These are phyloP conservation scores for Talaromyces marneffei DNA, from an alignment of 2,329 filamentous ascomycete genomes.

Conservation along the genomic window DNA sequence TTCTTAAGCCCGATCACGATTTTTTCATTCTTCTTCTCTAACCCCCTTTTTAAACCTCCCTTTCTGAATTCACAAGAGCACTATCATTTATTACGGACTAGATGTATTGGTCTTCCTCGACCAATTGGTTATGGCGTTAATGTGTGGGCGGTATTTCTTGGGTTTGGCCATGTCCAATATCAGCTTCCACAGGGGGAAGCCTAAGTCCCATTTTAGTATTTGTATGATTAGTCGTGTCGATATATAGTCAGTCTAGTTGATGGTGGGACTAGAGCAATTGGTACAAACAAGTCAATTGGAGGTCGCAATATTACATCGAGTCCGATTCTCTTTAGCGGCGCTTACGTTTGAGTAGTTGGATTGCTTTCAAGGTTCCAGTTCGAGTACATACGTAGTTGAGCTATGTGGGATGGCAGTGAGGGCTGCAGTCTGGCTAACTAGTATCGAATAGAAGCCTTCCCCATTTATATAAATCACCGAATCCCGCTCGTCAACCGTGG, in stretches of 20 bases:
- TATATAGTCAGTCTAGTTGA: not conserved
- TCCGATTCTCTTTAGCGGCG: not conserved
- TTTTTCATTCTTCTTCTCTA: not conserved
- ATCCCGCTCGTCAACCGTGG: not conserved
- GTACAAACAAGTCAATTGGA: conserved; percentile 5
- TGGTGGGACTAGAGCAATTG: not conserved
- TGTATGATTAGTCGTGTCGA: conserved; percentile 11
- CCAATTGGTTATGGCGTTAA: conserved; percentile 6
- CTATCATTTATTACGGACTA: not conserved
- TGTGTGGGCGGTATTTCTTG: conserved; percentile 4
- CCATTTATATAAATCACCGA: not conserved
- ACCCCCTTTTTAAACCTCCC: not conserved
- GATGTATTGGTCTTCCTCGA: conserved; percentile 1
- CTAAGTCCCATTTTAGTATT: not conserved
- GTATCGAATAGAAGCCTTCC: not conserved
- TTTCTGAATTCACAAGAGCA: not conserved
- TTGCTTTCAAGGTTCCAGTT: not conserved
- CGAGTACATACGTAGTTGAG: too few species aligned
- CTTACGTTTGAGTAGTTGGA: not conserved
- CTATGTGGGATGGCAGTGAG: too few species aligned
- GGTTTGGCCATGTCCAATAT: not conserved
- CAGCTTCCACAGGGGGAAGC: conserved; percentile 1
- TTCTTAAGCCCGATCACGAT: not conserved
- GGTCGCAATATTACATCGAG: not conserved
- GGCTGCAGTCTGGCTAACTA: too few species aligned